Evolutionary conservation across 1,284 basidiomycete species (phyloP).

Genomic region (Serendipita sp.): DNA sequence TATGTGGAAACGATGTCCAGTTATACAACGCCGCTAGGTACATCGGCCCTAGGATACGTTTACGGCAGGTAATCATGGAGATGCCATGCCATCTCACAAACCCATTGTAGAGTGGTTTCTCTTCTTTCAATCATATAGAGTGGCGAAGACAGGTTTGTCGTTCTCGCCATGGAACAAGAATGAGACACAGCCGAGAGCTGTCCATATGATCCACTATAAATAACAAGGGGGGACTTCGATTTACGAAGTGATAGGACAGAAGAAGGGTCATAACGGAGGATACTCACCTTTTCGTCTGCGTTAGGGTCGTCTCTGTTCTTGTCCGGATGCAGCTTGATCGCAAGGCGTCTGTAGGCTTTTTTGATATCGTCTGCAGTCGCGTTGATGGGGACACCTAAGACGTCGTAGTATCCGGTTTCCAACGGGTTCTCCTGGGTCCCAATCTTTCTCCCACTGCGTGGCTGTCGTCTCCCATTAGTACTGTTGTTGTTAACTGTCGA

Average conservation of each 20-base stretch:
- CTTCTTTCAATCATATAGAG: neutral
- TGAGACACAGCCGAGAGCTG: slow-evolving; percentile 1
- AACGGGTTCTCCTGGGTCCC: slow-evolving; percentile 81
- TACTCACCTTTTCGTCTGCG: slow-evolving; percentile 62
- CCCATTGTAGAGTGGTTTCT: too few relatives aligned
- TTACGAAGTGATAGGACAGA: too few relatives aligned
- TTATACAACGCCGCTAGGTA: too few relatives aligned
- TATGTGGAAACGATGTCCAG: too few relatives aligned
- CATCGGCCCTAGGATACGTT: too few relatives aligned
- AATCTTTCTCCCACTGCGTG: slow-evolving; percentile 38
- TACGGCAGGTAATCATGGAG: too few relatives aligned
- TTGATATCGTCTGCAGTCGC: slow-evolving; percentile 82
- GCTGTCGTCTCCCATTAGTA: neutral
- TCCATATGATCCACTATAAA: neutral
- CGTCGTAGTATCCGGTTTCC: slow-evolving; percentile 81
- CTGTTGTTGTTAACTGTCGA: neutral
- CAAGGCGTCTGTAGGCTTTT: slow-evolving; percentile 66
- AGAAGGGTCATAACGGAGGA: slow-evolving; percentile 18
- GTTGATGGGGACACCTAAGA: slow-evolving; percentile 59
- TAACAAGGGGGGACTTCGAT: neutral
- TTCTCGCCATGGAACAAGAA: neutral
- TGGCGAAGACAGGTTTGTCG: neutral
- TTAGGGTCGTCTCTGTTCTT: slow-evolving; percentile 89
- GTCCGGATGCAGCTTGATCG: slow-evolving; percentile 85
- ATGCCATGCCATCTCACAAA: too few relatives aligned